Evolutionary conservation across 2,329 filamentous ascomycete species (phyloP).

Genomic region (Sclerotinia borealis): DNA sequence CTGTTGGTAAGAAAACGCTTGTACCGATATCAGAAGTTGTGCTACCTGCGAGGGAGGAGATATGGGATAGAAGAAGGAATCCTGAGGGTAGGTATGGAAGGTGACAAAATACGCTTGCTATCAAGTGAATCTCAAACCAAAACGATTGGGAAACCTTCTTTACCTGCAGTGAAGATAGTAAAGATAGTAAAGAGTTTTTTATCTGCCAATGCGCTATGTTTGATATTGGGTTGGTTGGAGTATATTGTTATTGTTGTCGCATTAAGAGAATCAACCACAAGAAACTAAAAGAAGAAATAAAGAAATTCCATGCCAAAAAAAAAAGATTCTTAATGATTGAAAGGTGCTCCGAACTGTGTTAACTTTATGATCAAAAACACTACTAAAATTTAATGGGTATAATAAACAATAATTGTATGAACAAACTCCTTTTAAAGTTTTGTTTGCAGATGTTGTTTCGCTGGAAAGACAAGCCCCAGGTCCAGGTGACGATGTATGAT

Average conservation of each 20-base stretch:
- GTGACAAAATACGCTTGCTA: background rate
- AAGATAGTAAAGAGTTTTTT: background rate
- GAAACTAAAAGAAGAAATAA: conserved; percentile 5
- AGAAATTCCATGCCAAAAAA: background rate
- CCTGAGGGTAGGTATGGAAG: background rate
- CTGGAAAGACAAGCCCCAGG: conserved; percentile 3
- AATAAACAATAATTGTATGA: too few species aligned
- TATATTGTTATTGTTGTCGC: conserved; percentile 10
- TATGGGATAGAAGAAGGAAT: background rate
- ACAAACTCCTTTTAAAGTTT: background rate
- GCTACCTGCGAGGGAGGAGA: conserved; percentile 2
- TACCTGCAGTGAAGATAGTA: background rate
- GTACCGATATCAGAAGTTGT: background rate
- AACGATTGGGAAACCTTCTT: background rate
- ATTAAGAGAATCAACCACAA: background rate
- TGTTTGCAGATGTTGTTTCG: background rate
- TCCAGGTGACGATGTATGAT: background rate
- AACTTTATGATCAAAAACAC: background rate
- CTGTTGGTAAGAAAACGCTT: background rate
- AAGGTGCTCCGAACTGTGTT: background rate
- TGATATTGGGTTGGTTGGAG: conserved; percentile 6
- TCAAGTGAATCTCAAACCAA: background rate
- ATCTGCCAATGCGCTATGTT: background rate
- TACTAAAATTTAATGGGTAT: background rate
- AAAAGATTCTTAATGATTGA: background rate